Conservation (phyloP, 371 early-diverging fungal species). For the Rhizomucor miehei region DNA sequence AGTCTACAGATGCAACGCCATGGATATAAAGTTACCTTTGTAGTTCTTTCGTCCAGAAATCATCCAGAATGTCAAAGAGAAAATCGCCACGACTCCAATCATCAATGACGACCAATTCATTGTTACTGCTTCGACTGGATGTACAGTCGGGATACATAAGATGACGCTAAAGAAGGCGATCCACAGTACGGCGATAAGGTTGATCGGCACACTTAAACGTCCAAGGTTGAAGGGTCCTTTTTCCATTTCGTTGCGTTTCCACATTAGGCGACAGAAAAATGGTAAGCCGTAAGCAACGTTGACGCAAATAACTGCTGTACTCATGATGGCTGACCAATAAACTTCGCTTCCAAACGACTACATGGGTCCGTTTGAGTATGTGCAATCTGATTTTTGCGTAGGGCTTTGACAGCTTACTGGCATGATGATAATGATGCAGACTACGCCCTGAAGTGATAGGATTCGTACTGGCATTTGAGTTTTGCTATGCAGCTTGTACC, state of each 20-base stretch:
- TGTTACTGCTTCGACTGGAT: slow-evolving; percentile 13
- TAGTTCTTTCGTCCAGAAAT: too few relatives aligned
- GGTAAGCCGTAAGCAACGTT: slow-evolving; percentile 25
- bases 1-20: too few relatives aligned
- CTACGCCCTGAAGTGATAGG: slow-evolving; percentile 7
- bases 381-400: too few relatives aligned
- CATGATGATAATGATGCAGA: slow-evolving; percentile 23
- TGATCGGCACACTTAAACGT: slow-evolving; percentile 17
- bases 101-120: too few relatives aligned
- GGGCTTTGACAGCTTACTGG: slow-evolving; percentile 10
- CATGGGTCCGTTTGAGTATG: neutral
- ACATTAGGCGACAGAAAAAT: slow-evolving; percentile 25
- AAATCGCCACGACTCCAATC: too few relatives aligned
- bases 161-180: slow-evolving; percentile 24
- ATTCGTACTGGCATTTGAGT: slow-evolving; percentile 19
- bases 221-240: slow-evolving; percentile 27
- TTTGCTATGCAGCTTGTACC: slow-evolving; percentile 18
- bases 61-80: too few relatives aligned
- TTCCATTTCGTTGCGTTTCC: slow-evolving; percentile 11
- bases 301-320: slow-evolving; percentile 20
- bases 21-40: too few relatives aligned
- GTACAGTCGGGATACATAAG: slow-evolving; percentile 19
- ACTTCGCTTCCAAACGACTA: slow-evolving; percentile 21
- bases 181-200: slow-evolving; percentile 22
- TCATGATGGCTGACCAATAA: slow-evolving; percentile 25